Evolutionary conservation across 257 asterid species (phyloP).

Genomic region (Coffea eugenioides): DNA sequence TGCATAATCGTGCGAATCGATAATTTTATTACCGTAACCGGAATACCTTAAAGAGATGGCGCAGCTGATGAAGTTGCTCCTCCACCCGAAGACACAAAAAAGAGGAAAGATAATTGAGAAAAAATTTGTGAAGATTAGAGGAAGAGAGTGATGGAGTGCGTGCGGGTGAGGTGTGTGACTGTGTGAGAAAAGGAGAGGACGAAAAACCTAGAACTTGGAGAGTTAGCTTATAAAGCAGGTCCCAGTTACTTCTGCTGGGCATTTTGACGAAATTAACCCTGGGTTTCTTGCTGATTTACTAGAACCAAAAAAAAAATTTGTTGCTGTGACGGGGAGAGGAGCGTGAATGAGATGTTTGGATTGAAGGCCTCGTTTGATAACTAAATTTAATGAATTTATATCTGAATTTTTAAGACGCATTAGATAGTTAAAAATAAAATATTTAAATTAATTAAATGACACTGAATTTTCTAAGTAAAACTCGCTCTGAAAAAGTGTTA

Average conservation of each 20-base stretch:
- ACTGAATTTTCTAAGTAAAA: too few relatives aligned
- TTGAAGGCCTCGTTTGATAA: too few relatives aligned
- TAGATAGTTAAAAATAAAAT: too few relatives aligned
- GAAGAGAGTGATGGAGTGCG: not conserved
- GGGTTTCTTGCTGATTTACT: not conserved
- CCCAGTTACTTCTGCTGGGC: not conserved
- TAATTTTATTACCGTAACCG: not conserved
- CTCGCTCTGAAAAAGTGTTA: too few relatives aligned
- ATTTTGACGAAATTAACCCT: not conserved
- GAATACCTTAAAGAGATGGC: not conserved
- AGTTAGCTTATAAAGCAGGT: not conserved
- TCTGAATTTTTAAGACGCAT: too few relatives aligned
- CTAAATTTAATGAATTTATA: too few relatives aligned
- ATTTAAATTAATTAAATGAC: too few relatives aligned
- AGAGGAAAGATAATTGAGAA: not conserved
- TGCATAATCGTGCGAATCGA: not conserved
- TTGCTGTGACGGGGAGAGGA: too few relatives aligned
- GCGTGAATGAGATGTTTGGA: too few relatives aligned
- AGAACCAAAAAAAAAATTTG: not conserved
- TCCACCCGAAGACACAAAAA: not conserved
- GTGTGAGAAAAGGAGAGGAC: not conserved
- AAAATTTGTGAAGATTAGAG: not conserved
- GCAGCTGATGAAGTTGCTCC: constrained; percentile 13
- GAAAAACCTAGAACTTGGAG: constrained; percentile 12
- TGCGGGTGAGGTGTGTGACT: not conserved